Evolutionary conservation across 768 basidiomycete genomes (phyloP), one percentile per base, ranked within the genome.

Genomic region (Lactarius evosmus): DNA sequence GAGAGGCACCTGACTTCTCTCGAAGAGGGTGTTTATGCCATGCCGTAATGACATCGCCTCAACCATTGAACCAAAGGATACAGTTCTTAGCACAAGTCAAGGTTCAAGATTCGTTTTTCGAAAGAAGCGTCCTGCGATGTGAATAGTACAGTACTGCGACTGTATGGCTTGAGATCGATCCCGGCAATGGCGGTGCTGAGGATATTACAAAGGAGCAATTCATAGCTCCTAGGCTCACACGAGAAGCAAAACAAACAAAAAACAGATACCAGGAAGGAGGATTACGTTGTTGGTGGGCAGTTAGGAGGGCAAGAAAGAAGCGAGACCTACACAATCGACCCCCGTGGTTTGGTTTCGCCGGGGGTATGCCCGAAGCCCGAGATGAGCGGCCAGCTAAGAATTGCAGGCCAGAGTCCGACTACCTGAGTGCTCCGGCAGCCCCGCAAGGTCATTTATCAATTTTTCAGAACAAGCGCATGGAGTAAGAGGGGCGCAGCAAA

Each of bases 161-260:
- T 49, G 25, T 49, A 25, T 6, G 40, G 29, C 62, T 49, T 41
- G 32, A 64, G 52, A 60, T 60, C 58, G 58, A 60, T 60, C 63
- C 63, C 63, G 63, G 53, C 17, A 22, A 64, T 50, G 63, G 58
- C 58, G 63, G 63, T 56, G 58, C 53, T 64, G 58, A 56, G 52
- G 58, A 55, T 49, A 64, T 46, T 12, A n/a, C 16, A 29, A 49
- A 49, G 22, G 22, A 49, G 46, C 46, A 49, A 22, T 49, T 49
- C 16, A 49, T 49, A 14, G 46, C 46, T 25, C 46, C 22, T 22
- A 25, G 46, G 25, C 46, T 49, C 46, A 25, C 46, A 49, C 46
- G 46, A 49, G 46, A 49, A 49, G 22, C 46, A 49, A 11, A 38
- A 38, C 12, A 38, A 46, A 12, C 11, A 22, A 22, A 49, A 16